Percentiles rank a stretch among this genome's conserved stretches.
Evolutionary conservation across 257 asterid genomes (phyloP).

Genomic region (Solanum bulbocastanum): DNA sequence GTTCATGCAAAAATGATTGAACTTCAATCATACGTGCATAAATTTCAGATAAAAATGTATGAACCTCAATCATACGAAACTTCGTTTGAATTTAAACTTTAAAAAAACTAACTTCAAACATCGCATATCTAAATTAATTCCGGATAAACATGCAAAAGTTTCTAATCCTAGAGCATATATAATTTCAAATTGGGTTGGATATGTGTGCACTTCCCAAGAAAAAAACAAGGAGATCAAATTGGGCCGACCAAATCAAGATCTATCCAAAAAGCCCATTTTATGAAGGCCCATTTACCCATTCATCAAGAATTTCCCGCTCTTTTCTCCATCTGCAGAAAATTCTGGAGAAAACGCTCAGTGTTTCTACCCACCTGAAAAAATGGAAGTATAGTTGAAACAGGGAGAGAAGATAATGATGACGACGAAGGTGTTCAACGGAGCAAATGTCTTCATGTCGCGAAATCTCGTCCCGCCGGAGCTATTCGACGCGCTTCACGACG

Average conservation of each 20-base stretch:
- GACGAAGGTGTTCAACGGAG: conserved; percentile 64
- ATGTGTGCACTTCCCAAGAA: background rate
- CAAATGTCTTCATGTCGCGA: conserved; percentile 69
- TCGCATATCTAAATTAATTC: too few species aligned
- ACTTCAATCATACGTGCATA: background rate
- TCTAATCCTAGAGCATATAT: background rate
- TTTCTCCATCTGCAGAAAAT: background rate
- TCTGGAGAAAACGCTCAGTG: background rate
- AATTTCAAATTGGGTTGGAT: background rate
- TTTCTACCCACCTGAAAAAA: background rate
- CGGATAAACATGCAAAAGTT: too few species aligned
- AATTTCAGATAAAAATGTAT: accelerated
- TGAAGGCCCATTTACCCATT: background rate
- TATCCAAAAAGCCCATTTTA: background rate
- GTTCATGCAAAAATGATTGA: background rate
- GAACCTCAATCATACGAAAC: background rate
- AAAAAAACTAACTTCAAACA: too few species aligned
- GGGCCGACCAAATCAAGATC: background rate
- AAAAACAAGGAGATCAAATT: background rate
- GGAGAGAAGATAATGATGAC: conserved; percentile 19
- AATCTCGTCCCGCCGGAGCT: conserved; percentile 86
- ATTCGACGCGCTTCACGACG: conserved; percentile 89
- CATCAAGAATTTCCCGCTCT: background rate
- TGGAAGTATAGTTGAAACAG: background rate
- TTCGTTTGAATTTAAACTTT: too few species aligned